Conservation (phyloP, 2,329 filamentous ascomycete species). For the Phyllosticta citrichinensis region DNA sequence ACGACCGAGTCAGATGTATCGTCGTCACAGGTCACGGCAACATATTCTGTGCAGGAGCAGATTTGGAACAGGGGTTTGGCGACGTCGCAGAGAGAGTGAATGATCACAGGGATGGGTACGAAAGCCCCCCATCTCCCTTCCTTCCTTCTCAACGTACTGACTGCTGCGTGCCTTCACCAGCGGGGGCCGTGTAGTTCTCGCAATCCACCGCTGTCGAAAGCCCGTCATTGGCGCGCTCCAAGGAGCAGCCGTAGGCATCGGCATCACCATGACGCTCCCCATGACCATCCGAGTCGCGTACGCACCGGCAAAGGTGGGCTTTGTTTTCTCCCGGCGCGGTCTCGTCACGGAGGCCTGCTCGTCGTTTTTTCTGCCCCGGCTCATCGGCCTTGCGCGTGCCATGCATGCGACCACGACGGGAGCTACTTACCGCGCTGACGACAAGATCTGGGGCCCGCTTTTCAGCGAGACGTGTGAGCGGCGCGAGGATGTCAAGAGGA, state of each 20-base stretch:
- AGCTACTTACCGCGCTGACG: constrained; percentile 41
- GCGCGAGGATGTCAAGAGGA: constrained; percentile 50
- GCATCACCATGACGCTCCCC: constrained; percentile 50
- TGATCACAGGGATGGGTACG: constrained; percentile 46
- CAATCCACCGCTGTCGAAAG: constrained; percentile 49
- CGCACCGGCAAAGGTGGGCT: constrained; percentile 55
- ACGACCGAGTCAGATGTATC: constrained; percentile 45
- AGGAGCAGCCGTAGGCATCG: constrained; percentile 47
- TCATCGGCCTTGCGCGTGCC: constrained; percentile 55
- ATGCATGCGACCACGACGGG: constrained; percentile 60
- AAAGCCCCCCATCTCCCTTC: neutral
- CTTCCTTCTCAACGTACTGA: neutral
- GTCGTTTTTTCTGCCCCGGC: constrained; percentile 60
- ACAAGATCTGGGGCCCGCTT: constrained; percentile 46
- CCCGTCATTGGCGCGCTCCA: constrained; percentile 47
- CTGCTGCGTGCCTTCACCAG: constrained; percentile 14
- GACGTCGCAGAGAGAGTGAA: constrained; percentile 31
- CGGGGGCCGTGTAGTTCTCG: constrained; percentile 38
- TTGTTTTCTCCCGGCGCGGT: constrained; percentile 62
- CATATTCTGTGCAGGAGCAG: constrained; percentile 48
- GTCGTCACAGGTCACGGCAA: constrained; percentile 44
- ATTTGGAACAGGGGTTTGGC: constrained; percentile 44
- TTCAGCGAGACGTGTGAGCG: constrained; percentile 56
- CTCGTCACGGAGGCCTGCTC: constrained; percentile 63
- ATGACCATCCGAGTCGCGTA: constrained; percentile 47